Conservation (phyloP, 2,329 filamentous ascomycete species). For the Helotiales sp. region DNA sequence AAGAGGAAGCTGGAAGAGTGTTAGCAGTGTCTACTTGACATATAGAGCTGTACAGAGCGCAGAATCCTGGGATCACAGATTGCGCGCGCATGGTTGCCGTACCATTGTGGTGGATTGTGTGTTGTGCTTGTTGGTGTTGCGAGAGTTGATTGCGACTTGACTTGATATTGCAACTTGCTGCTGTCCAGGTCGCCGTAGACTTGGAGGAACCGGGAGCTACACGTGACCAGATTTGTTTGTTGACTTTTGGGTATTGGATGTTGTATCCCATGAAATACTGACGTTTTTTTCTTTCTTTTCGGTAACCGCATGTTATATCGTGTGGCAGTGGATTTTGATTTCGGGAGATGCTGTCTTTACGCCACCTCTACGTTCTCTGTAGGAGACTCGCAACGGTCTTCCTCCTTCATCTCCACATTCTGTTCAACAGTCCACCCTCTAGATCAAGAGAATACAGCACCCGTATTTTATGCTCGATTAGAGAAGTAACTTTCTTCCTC, state of each 20-base stretch:
- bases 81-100: not conserved
- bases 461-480: no score
- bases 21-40: not conserved
- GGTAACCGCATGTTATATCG: no score
- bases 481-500: no score
- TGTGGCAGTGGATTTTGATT: not conserved
- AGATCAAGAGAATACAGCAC: no score
- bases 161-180: not conserved
- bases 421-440: no score
- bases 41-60: not conserved
- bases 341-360: no score
- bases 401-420: not conserved
- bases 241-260: not conserved
- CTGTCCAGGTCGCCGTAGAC: not conserved
- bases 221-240: not conserved
- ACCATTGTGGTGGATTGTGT: not conserved
- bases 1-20: slow-evolving; percentile 62
- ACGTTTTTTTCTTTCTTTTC: no score
- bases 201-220: no score
- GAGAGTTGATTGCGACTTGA: not conserved
- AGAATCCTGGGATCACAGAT: not conserved
- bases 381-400: no score
- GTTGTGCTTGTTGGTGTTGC: not conserved
- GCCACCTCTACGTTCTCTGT: no score
- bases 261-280: no score